Conservation (phyloP, 345 rosid genomes). For the Populus simonii region DNA sequence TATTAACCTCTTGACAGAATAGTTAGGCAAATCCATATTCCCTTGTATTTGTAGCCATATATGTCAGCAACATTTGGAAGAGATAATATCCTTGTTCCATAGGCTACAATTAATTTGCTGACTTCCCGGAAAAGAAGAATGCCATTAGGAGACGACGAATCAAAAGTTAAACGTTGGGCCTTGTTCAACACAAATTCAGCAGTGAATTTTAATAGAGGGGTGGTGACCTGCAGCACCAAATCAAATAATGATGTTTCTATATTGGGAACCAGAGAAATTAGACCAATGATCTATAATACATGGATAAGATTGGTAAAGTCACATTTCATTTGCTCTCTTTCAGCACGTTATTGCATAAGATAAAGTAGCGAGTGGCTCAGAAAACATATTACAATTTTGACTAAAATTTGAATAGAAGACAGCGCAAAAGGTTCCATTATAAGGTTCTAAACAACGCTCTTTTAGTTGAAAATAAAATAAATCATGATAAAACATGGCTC, state of each 20-base stretch:
- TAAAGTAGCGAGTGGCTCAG: background rate
- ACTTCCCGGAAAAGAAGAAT: slow-evolving; percentile 99
- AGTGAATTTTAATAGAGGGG: slow-evolving; percentile 92
- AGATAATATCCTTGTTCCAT: slow-evolving; percentile 90
- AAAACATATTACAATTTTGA: background rate
- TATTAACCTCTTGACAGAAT: slow-evolving; percentile 87
- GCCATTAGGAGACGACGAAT: slow-evolving; percentile 97
- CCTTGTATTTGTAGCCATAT: slow-evolving; percentile 94
- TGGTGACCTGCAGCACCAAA: slow-evolving; percentile 71
- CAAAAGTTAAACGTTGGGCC: slow-evolving; percentile 91
- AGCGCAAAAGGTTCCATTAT: background rate
- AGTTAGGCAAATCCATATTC: slow-evolving; percentile 90
- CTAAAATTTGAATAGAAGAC: background rate
- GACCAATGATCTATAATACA: background rate
- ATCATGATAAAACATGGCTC: background rate
- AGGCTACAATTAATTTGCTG: slow-evolving; percentile 92
- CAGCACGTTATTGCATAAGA: background rate
- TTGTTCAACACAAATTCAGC: slow-evolving; percentile 97
- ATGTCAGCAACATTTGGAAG: slow-evolving; percentile 93
- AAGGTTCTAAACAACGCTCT: background rate
- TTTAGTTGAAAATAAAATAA: background rate
- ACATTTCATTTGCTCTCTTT: background rate
- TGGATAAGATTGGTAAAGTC: background rate
- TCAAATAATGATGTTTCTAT: slow-evolving; percentile 1
- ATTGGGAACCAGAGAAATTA: background rate